Percentiles rank a stretch among this genome's conserved stretches.
These are phyloP conservation scores for Gonapodya prolifera DNA, from an alignment of 192 early-diverging fungal genomes.

Conservation along the genomic window DNA sequence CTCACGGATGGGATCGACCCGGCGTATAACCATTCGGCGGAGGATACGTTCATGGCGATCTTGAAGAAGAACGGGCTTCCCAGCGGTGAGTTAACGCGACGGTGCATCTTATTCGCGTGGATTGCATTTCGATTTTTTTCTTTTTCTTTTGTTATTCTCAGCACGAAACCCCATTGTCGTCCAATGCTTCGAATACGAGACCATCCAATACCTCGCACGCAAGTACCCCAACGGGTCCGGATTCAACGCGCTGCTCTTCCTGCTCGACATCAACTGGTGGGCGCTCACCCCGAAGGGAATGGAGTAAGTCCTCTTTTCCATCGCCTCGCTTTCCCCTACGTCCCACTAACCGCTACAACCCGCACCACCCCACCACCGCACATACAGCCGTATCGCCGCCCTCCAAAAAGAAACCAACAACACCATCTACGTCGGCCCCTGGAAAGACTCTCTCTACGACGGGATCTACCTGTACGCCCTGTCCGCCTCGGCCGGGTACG, in stretches of 20 bases:
- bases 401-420: neutral
- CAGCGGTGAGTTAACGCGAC: neutral
- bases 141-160: too few species aligned
- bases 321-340: too few species aligned
- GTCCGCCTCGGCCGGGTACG: neutral
- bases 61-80: neutral
- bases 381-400: neutral
- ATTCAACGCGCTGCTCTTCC: neutral
- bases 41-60: neutral
- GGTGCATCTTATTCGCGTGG: neutral
- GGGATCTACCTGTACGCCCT: neutral
- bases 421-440: neutral
- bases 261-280: neutral
- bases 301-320: neutral
- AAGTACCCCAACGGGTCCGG: neutral
- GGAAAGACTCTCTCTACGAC: neutral
- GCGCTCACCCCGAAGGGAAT: neutral
- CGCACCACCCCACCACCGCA: neutral
- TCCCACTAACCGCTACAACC: neutral
- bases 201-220: neutral
- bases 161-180: neutral
- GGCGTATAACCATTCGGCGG: neutral
- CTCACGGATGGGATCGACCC: neutral
- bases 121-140: too few species aligned
- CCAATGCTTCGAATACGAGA: neutral